Conservation (phyloP, 805 yeast genomes). For the Lipomyces japonicus region DNA sequence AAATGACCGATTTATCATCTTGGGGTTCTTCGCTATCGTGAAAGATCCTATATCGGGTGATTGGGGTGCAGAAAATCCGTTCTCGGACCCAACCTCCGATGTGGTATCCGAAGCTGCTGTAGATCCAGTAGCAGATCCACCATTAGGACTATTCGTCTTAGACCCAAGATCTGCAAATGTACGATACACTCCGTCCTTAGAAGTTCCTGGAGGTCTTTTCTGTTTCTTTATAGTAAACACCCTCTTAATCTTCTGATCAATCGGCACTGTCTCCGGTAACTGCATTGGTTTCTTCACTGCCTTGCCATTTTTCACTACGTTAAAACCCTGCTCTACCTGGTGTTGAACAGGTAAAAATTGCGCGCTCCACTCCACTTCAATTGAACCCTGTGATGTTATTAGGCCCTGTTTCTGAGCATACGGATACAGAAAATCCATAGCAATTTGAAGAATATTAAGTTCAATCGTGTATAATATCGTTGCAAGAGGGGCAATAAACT, state of each 20-base stretch:
- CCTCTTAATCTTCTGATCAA: conserved; percentile 22
- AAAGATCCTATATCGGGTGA: neutral
- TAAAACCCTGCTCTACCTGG: conserved; percentile 33
- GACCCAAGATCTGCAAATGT: conserved; percentile 8
- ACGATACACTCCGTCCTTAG: conserved; percentile 21
- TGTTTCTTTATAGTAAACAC: conserved; percentile 39
- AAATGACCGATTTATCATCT: conserved; percentile 2
- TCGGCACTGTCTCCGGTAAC: conserved; percentile 22
- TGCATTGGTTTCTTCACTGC: conserved; percentile 33
- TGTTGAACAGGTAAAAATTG: conserved; percentile 33
- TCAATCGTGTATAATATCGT: conserved; percentile 34
- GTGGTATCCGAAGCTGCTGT: conserved; percentile 9
- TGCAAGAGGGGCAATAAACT: conserved; percentile 35
- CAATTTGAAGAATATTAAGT: conserved; percentile 31
- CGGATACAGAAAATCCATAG: conserved; percentile 26
- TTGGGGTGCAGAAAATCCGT: neutral
- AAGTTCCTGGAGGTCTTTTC: conserved; percentile 19
- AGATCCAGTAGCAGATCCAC: conserved; percentile 7
- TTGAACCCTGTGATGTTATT: conserved; percentile 12
- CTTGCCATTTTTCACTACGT: conserved; percentile 32
- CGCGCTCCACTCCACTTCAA: conserved; percentile 34
- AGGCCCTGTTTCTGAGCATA: conserved; percentile 31
- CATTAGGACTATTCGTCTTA: conserved; percentile 2
- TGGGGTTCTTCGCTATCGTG: conserved; percentile 3
- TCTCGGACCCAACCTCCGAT: conserved; percentile 9